These are phyloP conservation scores for Pulveroboletus frians DNA, from an alignment of 768 basidiomycete genomes.

Conservation along the genomic window DNA sequence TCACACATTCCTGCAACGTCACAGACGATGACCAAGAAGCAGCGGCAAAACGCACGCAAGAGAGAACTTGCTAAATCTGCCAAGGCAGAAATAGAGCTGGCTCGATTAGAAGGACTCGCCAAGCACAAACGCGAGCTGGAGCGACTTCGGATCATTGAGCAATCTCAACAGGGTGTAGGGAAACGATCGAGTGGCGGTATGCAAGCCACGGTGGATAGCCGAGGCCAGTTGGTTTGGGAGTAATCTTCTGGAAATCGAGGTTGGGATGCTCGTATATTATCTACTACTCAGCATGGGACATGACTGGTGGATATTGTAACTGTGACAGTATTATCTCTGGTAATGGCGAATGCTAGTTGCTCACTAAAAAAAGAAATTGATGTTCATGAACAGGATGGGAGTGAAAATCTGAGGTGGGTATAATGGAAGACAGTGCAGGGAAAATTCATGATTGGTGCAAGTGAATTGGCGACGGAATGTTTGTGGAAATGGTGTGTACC, in stretches of 20 bases:
- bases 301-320: conserved; percentile 14
- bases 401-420: conserved; percentile 9
- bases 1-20: conserved; percentile 31
- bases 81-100: conserved; percentile 50
- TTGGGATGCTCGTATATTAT: conserved; percentile 18
- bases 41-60: conserved; percentile 61
- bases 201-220: conserved; percentile 53
- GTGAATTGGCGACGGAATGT: conserved; percentile 6
- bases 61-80: conserved; percentile 54
- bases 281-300: conserved; percentile 13
- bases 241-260: conserved; percentile 9
- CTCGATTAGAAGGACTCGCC: conserved; percentile 46
- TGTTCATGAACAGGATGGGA: conserved; percentile 7
- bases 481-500: conserved; percentile 3
- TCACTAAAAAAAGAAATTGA: conserved; percentile 16
- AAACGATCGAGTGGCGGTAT: conserved; percentile 48
- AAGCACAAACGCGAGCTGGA: conserved; percentile 61
- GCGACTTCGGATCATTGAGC: conserved; percentile 45
- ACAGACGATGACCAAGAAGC: conserved; percentile 56
- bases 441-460: conserved; percentile 20
- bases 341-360: conserved; percentile 17
- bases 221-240: conserved; percentile 58
- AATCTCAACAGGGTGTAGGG: conserved; percentile 26
- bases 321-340: conserved; percentile 8
- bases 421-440: conserved; percentile 2